Base-by-base conservation (phyloP, 129 eudicot genomes). In the Kitagawia praeruptora region DNA sequence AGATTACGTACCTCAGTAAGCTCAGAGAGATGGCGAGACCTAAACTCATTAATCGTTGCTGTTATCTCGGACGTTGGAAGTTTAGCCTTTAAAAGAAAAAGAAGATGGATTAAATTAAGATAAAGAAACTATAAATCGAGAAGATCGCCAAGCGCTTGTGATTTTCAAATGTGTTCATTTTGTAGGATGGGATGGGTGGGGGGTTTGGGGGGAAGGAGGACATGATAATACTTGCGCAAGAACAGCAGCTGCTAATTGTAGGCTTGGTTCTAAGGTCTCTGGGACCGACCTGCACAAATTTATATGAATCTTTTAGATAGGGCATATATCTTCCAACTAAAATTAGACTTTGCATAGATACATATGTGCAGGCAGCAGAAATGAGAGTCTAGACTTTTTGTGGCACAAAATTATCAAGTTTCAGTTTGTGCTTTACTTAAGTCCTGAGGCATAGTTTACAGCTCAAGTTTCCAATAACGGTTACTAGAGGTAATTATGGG, bases 211-310 rank as follows among this genome's bases (percentile, higher is more conserved):
- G 54, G 54, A 21, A 3, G 21, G 54, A 21, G 53, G 53, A 16
- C 25, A 18, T 72, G 34, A 42, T 25, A 69, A 56, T 71, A 81
- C 92, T 86, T 94, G 97, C 76, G 96, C 93, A 83, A 94, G 97
- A 82, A 94, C 98, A 79, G 98, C 97, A 82, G 98, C 92, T 76
- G 98, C 98, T 71, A 94, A 82, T 87, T 94, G 98, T 51, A 94
- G 87, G 82, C 98, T 94, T 80, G 98, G 98, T 83, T 94, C 98
- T 89, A 94, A 89, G 40, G 97, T 94, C 91, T 94, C 98, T 0
- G 98, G 97, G 49, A 94, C 98, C n/a, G 56, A 94, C 98, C 98
- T 94, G 89, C 76, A 80, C 66, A 77, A 19, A 47, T 74, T 48
- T 73, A 25, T 38, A 54, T 27, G 28, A 71, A 77, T 61, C 72